Base-by-base conservation (phyloP, 495 filamentous ascomycete genomes). In the Aspergillus cristatus region DNA sequence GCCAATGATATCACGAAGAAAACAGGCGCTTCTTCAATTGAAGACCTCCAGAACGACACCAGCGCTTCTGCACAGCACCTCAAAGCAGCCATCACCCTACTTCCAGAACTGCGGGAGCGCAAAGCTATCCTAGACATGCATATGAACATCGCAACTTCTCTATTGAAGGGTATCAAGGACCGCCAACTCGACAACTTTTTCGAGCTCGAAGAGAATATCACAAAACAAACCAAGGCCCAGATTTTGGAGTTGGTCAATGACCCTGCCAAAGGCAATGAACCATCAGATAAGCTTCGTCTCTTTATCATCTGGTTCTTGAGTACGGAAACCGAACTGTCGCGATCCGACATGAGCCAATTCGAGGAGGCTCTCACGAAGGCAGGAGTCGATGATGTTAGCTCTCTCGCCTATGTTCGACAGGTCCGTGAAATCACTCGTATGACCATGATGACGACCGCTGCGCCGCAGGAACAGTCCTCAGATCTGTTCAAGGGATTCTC, bases 301-400 rank as follows among this genome's bases (percentile, higher is more conserved):
- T 99, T 97, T 60, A 80, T 98, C 37, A 96, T 97, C 53, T 98
- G 91, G 91, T 94, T 84, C 66, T 70, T 98, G 24, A 96, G 88
- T 58, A 94, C 86, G 2, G 93, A 97, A 54, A 83, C 86, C 42
- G 86, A 97, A 43, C 72, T 95, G 14, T 77, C 75, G 31, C 77
- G 84, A 36, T 65, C 73, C 1, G 93, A 97, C 39, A 84, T 94
- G 77, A 73, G 75, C 38, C 76, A 82, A 34, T 94, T 96, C 43
- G 88, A 94, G 57, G 82, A 93, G 67, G 83, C 87, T 0, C 68
- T 99, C 18, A 77, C 78, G 32, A 71, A 71, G 17, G 75, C 79
- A 11, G 86, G 82, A 1, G 86, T 82, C 31, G 69, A 87, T 50
- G 67, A 71, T 32, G 78, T 77, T 34, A 79, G 78, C 15, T 75